These are phyloP conservation scores for Ascochyta fabae DNA, from an alignment of 2,329 filamentous ascomycete genomes.

Conservation along the genomic window DNA sequence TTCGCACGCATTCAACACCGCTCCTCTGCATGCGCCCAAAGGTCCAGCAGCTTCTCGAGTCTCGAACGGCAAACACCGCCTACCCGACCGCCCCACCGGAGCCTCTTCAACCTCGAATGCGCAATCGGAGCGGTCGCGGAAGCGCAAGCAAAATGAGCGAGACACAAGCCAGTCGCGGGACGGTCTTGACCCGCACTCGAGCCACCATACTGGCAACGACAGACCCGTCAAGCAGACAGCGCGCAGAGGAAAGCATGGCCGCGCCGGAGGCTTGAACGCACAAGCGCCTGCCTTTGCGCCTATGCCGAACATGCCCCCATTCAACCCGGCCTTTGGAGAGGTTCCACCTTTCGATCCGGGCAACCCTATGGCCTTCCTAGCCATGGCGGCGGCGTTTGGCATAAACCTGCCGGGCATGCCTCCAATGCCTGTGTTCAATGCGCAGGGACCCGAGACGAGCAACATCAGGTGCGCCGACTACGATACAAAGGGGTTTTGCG, in stretches of 20 bases:
- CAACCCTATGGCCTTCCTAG: slow-evolving; percentile 67
- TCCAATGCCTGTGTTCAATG: slow-evolving; percentile 36
- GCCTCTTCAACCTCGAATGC: neutral
- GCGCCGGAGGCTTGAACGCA: slow-evolving; percentile 8
- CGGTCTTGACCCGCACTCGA: slow-evolving; percentile 50
- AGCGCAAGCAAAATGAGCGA: slow-evolving; percentile 64
- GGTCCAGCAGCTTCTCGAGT: slow-evolving; percentile 29
- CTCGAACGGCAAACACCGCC: slow-evolving; percentile 16
- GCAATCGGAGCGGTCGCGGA: slow-evolving; percentile 50
- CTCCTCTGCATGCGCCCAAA: slow-evolving; percentile 32
- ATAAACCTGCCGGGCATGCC: slow-evolving; percentile 53
- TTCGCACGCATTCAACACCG: slow-evolving; percentile 26
- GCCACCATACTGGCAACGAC: slow-evolving; percentile 37
- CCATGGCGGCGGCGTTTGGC: slow-evolving; percentile 60
- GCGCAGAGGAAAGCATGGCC: slow-evolving; percentile 51
- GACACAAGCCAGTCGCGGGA: slow-evolving; percentile 54
- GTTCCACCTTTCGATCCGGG: slow-evolving; percentile 64
- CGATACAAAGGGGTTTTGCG: slow-evolving; percentile 75
- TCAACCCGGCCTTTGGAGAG: slow-evolving; percentile 7
- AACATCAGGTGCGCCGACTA: slow-evolving; percentile 70
- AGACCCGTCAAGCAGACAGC: slow-evolving; percentile 65
- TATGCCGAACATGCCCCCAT: slow-evolving; percentile 23
- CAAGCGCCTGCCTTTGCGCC: slow-evolving; percentile 18
- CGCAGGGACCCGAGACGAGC: slow-evolving; percentile 41
- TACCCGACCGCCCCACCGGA: slow-evolving; percentile 23